Conservation (phyloP, 805 yeast species). For the Lipomyces anomalus region DNA sequence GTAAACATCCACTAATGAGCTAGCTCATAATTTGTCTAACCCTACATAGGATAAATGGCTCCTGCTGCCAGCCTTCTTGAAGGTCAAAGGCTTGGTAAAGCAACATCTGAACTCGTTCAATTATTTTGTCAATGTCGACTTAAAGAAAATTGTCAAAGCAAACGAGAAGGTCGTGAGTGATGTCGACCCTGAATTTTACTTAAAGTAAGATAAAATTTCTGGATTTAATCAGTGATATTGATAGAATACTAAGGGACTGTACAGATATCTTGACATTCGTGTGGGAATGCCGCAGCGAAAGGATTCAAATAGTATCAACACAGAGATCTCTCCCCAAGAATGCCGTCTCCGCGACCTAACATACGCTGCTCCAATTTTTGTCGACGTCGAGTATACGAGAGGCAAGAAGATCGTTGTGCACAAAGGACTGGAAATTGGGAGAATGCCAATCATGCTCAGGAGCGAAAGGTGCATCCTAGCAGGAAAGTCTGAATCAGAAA, state of each 20-base stretch:
- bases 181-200: slow-evolving; percentile 94
- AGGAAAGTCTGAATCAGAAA: slow-evolving; percentile 68
- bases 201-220: too few relatives aligned
- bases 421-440: slow-evolving; percentile 86
- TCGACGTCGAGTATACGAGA: slow-evolving; percentile 94
- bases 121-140: slow-evolving; percentile 87
- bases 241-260: too few relatives aligned
- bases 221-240: background rate
- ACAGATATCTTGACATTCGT: slow-evolving; percentile 85
- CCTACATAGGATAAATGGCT: slow-evolving; percentile 77
- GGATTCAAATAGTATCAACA: slow-evolving; percentile 33
- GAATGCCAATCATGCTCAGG: slow-evolving; percentile 98
- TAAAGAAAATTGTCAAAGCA: slow-evolving; percentile 87
- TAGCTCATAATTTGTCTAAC: background rate
- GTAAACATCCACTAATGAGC: background rate
- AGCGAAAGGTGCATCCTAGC: slow-evolving; percentile 84
- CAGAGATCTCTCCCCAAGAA: slow-evolving; percentile 69
- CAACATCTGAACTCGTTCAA: slow-evolving; percentile 98
- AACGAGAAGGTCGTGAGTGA: slow-evolving; percentile 85
- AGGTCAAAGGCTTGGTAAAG: slow-evolving; percentile 92
- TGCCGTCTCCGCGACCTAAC: slow-evolving; percentile 95
- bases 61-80: slow-evolving; percentile 86
- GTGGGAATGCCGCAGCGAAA: slow-evolving; percentile 55
- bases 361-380: slow-evolving; percentile 91
- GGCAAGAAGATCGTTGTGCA: slow-evolving; percentile 89